Conservation (phyloP, 2,329 filamentous ascomycete species). For the Chaetomium globosum region DNA sequence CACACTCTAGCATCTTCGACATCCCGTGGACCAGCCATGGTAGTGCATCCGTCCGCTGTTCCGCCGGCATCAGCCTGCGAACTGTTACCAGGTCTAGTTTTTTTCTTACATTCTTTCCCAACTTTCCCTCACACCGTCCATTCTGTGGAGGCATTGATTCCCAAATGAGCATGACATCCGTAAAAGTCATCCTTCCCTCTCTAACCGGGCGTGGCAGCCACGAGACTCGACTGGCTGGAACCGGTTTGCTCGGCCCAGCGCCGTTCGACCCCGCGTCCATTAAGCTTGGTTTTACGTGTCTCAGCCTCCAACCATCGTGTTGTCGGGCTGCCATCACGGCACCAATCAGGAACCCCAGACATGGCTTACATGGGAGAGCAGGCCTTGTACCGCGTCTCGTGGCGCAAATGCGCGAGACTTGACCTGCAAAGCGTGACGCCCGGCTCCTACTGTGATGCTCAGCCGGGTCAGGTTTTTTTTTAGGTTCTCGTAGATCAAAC, state of each 20-base stretch:
- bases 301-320: constrained; percentile 2
- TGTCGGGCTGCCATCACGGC: not conserved
- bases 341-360: not conserved
- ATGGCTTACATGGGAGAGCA: not conserved
- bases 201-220: not conserved
- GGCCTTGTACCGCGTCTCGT: constrained; percentile 1
- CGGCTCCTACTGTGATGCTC: constrained; percentile 15
- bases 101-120: too few relatives aligned
- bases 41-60: too few relatives aligned
- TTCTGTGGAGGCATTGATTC: not conserved
- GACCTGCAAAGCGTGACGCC: constrained; percentile 21
- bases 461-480: constrained; percentile 5
- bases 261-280: not conserved
- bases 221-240: not conserved
- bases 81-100: too few relatives aligned
- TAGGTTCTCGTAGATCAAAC: not conserved
- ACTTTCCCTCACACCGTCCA: not conserved
- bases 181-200: not conserved
- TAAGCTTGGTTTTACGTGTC: constrained; percentile 3
- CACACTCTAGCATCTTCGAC: too few relatives aligned
- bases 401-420: constrained; percentile 19
- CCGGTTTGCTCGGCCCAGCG: not conserved
- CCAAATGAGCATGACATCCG: not conserved
- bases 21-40: too few relatives aligned
- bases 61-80: too few relatives aligned